These are phyloP conservation scores for Lagenaria siceraria DNA, from an alignment of 306 rosid species.

Conservation along the genomic window DNA sequence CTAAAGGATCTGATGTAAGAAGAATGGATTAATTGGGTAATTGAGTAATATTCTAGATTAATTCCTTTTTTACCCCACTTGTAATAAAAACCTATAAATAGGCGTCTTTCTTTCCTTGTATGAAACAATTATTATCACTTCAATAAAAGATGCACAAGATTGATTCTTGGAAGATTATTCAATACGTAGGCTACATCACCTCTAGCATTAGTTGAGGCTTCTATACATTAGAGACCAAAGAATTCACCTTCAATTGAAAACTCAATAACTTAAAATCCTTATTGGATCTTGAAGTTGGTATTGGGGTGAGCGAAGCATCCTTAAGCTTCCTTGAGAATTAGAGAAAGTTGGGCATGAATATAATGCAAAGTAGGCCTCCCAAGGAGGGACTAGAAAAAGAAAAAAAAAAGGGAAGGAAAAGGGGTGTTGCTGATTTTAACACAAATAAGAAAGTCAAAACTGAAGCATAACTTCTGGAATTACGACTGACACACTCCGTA, in stretches of 20 bases:
- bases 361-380: background rate
- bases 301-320: background rate
- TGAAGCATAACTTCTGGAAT: background rate
- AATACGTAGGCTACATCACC: no score
- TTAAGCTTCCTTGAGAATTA: background rate
- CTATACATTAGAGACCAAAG: no score
- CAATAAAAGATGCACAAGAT: no score
- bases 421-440: background rate
- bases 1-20: no score
- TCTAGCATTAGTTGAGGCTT: no score
- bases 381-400: background rate
- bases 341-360: background rate
- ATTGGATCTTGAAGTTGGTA: background rate
- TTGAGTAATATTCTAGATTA: no score
- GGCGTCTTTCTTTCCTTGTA: no score
- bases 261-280: background rate
- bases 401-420: background rate
- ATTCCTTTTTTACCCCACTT: no score
- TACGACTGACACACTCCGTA: background rate
- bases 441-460: background rate
- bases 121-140: no score
- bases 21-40: no score
- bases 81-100: no score
- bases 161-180: no score
- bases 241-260: background rate